Evolutionary conservation across 768 basidiomycete species (phyloP).

Genomic region (Amanita inopinata): DNA sequence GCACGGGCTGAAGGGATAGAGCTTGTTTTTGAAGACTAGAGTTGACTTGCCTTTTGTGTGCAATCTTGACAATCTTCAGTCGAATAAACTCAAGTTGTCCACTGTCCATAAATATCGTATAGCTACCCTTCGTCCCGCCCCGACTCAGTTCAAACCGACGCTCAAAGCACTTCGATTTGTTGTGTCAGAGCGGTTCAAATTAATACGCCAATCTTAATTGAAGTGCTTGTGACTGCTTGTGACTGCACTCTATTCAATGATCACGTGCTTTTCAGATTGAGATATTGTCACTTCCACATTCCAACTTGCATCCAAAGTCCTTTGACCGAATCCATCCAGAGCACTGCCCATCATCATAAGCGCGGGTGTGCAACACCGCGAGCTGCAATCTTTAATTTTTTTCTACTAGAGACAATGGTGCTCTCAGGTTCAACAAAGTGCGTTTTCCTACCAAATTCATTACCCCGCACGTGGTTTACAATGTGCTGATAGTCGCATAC

Average conservation of each 20-base stretch:
- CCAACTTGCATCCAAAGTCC: conserved; percentile 17
- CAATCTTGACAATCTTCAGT: neutral
- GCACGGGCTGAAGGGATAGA: conserved; percentile 47
- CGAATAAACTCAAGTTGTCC: neutral
- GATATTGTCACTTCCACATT: too few relatives aligned
- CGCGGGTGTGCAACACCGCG: conserved; percentile 7
- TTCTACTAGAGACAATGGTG: conserved; percentile 5
- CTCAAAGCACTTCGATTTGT: too few relatives aligned
- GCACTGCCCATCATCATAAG: conserved; percentile 9
- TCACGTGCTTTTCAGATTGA: too few relatives aligned
- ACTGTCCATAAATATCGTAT: neutral
- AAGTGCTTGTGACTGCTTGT: too few relatives aligned
- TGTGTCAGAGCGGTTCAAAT: too few relatives aligned
- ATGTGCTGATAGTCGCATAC: conserved; percentile 8
- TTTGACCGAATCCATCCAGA: conserved; percentile 25
- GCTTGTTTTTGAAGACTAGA: conserved; percentile 36
- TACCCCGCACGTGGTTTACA: neutral
- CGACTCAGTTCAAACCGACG: too few relatives aligned
- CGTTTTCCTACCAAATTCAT: conserved; percentile 5
- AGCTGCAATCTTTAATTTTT: conserved; percentile 1
- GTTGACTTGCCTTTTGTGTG: neutral
- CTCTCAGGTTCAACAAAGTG: conserved; percentile 20
- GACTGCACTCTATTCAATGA: too few relatives aligned
- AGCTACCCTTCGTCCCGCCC: too few relatives aligned
- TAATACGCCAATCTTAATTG: too few relatives aligned